These are phyloP conservation scores for Ajuga chamaepitys DNA, from an alignment of 257 asterid species.

Conservation along the genomic window DNA sequence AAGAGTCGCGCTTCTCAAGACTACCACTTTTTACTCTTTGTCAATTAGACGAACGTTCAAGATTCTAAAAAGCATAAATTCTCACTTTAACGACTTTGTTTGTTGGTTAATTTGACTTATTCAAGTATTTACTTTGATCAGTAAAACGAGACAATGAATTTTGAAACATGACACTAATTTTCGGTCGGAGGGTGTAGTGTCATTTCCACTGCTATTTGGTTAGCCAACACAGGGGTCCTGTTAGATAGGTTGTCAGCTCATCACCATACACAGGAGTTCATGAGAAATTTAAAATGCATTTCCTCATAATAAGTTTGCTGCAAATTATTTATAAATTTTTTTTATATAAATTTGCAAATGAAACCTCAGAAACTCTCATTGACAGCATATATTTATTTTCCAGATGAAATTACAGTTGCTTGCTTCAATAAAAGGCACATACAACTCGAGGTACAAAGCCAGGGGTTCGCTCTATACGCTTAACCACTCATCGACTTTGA, in stretches of 20 bases:
- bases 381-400: neutral
- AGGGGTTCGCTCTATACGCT: constrained; percentile 12
- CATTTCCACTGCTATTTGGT: constrained; percentile 3
- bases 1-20: no score
- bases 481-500: constrained; percentile 17
- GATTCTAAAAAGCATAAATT: no score
- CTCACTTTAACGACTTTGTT: no score
- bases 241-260: neutral
- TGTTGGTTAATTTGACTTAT: no score
- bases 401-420: neutral
- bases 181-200: no score
- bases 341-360: neutral
- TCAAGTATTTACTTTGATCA: no score
- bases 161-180: no score
- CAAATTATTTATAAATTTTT: no score
- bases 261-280: neutral
- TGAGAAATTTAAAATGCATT: neutral
- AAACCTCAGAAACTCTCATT: neutral
- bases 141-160: no score
- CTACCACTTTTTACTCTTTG: no score
- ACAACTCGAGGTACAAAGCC: constrained; percentile 5
- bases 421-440: neutral
- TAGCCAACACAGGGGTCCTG: neutral
- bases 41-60: no score
- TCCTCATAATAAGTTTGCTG: neutral